A percentile compares a stretch with the other conserved stretches of the same genome.
Conservation (phyloP, 352 stramenopile genomes). For the Phytophthora cactorum region DNA sequence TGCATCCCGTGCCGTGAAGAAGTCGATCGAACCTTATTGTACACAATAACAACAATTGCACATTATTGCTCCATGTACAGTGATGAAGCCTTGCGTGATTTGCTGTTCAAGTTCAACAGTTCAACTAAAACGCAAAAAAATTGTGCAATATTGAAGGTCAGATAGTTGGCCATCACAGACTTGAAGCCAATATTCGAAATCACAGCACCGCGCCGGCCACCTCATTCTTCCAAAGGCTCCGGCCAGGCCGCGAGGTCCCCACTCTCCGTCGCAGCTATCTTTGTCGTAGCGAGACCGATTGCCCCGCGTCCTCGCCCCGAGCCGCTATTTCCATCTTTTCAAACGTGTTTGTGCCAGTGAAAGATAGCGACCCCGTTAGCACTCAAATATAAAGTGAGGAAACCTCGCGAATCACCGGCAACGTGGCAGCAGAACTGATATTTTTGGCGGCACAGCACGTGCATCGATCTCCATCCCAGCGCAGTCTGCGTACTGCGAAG, state of each 20-base stretch:
- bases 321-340: constrained; percentile 22
- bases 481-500: constrained; percentile 15
- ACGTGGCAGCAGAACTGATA: constrained; percentile 4
- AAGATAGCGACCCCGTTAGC: background rate
- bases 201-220: background rate
- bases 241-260: background rate
- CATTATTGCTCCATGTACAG: background rate
- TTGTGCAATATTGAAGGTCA: constrained; percentile 10
- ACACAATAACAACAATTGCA: constrained; percentile 16
- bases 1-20: background rate
- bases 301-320: background rate
- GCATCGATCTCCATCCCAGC: background rate
- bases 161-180: constrained; percentile 7
- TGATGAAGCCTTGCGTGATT: constrained; percentile 2
- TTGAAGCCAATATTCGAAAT: constrained; percentile 18
- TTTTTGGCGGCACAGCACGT: constrained; percentile 6
- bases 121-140: constrained; percentile 11
- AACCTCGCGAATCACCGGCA: background rate
- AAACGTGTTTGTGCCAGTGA: constrained; percentile 4
- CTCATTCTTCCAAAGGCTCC: background rate
- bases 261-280: constrained; percentile 17
- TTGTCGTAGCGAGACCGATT: constrained; percentile 3
- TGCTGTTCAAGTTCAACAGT: constrained; percentile 6
- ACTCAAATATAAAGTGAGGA: constrained; percentile 21
- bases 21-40: constrained; percentile 16